Conservation (phyloP, 257 asterid species). For the Solanum dulcamara region DNA sequence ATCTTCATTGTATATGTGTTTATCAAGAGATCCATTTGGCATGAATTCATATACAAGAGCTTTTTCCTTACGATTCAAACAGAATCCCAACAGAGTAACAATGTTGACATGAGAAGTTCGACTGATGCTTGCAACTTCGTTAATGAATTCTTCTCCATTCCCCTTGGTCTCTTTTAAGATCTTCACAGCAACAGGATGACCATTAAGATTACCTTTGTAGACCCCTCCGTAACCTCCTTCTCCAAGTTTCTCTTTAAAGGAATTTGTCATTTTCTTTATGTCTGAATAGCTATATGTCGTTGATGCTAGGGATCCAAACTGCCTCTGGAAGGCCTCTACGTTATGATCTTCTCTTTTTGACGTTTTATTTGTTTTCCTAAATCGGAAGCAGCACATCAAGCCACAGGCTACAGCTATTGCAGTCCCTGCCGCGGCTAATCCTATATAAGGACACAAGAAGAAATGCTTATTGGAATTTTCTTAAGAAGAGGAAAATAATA, state of each 20-base stretch:
- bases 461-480: not conserved
- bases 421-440: not conserved
- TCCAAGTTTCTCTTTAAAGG: conserved; percentile 5
- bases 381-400: not conserved
- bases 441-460: not conserved
- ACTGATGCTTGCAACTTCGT: conserved; percentile 15
- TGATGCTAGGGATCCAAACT: not conserved
- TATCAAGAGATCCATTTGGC: conserved; percentile 24
- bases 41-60: conserved; percentile 22
- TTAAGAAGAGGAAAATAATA: not conserved
- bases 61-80: conserved; percentile 1
- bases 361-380: not conserved
- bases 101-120: conserved; percentile 14
- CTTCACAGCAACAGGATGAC: conserved; percentile 9
- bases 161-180: not conserved
- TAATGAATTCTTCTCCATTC: conserved; percentile 16
- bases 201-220: conserved; percentile 6
- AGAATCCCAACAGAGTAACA: conserved; percentile 17
- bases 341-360: not conserved
- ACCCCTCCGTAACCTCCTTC: conserved; percentile 14
- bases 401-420: not conserved
- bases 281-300: not conserved
- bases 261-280: not conserved
- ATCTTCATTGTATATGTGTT: not conserved
- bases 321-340: not conserved